Evolutionary conservation across 768 basidiomycete species (phyloP).

Genomic region (Cystobasidium onofrii): DNA sequence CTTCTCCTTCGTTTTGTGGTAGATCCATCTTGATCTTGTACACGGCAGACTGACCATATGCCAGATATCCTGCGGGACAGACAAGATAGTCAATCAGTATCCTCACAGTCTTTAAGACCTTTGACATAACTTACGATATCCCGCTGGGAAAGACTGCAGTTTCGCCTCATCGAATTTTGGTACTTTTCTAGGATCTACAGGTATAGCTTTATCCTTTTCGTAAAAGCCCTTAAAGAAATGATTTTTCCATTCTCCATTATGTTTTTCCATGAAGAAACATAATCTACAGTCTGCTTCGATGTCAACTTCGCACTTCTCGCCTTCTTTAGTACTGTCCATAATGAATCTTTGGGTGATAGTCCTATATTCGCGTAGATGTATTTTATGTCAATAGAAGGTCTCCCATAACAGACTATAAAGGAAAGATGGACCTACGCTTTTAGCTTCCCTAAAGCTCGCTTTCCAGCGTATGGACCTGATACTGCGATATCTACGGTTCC

Average conservation of each 20-base stretch:
- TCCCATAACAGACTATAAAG: too few species aligned
- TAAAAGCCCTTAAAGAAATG: slow-evolving; percentile 42
- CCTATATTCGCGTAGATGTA: too few species aligned
- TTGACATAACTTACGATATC: slow-evolving; percentile 42
- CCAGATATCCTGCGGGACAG: slow-evolving; percentile 34
- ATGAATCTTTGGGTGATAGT: slow-evolving; percentile 43
- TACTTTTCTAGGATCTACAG: slow-evolving; percentile 39
- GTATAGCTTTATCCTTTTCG: slow-evolving; percentile 34
- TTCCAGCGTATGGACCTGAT: slow-evolving; percentile 34
- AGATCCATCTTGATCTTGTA: slow-evolving; percentile 39
- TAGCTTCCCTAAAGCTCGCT: slow-evolving; percentile 39
- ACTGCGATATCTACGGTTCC: slow-evolving; percentile 41
- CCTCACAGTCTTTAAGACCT: too few species aligned
- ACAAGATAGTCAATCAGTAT: slow-evolving; percentile 5
- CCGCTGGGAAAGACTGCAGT: slow-evolving; percentile 39
- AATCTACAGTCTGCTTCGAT: slow-evolving; percentile 43
- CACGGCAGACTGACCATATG: slow-evolving; percentile 36
- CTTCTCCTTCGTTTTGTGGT: slow-evolving; percentile 33
- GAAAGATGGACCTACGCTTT: slow-evolving; percentile 34
- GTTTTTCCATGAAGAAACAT: slow-evolving; percentile 42
- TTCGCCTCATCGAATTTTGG: slow-evolving; percentile 39
- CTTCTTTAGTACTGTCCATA: slow-evolving; percentile 35
- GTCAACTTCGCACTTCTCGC: slow-evolving; percentile 41
- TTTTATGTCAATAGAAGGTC: too few species aligned
- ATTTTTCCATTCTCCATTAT: slow-evolving; percentile 39